Evolutionary conservation across 352 stramenopile genomes (phyloP).

Genomic region (Phytopythium cucurbitacearum): DNA sequence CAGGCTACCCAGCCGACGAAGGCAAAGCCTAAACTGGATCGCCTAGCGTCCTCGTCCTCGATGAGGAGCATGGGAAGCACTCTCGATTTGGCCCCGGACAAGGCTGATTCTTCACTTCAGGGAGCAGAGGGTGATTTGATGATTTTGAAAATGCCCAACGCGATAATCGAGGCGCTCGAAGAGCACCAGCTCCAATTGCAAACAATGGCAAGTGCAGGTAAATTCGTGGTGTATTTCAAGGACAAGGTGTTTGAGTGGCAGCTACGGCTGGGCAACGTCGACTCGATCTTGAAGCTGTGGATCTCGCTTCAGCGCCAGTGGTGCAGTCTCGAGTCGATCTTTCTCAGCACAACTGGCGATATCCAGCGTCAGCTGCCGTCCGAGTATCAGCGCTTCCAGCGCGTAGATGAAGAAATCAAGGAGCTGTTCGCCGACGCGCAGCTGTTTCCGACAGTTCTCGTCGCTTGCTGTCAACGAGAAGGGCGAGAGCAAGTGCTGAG

Average conservation of each 20-base stretch:
- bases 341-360: constrained; percentile 88
- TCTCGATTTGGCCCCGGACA: constrained; percentile 2
- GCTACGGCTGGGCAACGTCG: constrained; percentile 86
- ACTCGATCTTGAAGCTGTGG: constrained; percentile 93
- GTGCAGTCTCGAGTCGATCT: constrained; percentile 94
- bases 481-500: constrained; percentile 77
- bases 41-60: neutral
- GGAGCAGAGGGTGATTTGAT: constrained; percentile 73
- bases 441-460: constrained; percentile 61
- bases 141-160: constrained; percentile 88
- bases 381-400: constrained; percentile 88
- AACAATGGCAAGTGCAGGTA: constrained; percentile 94
- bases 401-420: constrained; percentile 86
- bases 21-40: neutral
- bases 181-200: constrained; percentile 94
- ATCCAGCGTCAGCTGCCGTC: constrained; percentile 91
- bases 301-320: constrained; percentile 88
- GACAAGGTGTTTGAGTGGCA: constrained; percentile 96
- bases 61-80: neutral
- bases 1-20: neutral
- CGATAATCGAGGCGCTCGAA: constrained; percentile 93
- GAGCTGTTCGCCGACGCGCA: constrained; percentile 63
- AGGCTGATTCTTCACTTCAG: constrained; percentile 3
- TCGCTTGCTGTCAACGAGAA: constrained; percentile 70
- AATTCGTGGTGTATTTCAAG: constrained; percentile 95